Base-by-base conservation (phyloP, 345 rosid species). In the Orychophragmus violaceus region DNA sequence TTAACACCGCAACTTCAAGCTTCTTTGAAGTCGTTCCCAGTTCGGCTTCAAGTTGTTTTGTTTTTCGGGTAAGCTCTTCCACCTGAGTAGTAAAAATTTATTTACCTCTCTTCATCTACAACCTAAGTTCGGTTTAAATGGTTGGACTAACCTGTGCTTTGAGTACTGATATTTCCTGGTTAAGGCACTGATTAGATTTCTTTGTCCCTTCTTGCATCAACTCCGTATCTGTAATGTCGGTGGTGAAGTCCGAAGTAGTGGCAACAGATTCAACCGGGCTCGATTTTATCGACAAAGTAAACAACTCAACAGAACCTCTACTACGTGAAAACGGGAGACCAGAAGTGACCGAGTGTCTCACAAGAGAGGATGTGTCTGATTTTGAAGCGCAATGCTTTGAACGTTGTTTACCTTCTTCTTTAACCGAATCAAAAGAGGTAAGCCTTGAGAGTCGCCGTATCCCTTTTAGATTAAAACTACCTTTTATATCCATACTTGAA, bases 61-160 rank as follows among this genome's bases (percentile, higher is more conserved):
- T 55, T 71, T 82, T 80, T 14, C 36, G 63, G 25, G 83, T 82
- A 54, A 88, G 88, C 33, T 84, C 83, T 74, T 88, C 90, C 64
- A 86, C 91, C 91, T 86, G 66, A 21, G 72, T 13, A 37, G 29
- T 57, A 12, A 30, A 25, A 37, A 1, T 1, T 25, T 14, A n/a
- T 30, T 54, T 33, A 37, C n/a, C 6, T 18, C 8, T 46, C 52
- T 50, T 29, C 24, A 27, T 12, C 1, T 1, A 25, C 50, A 68
- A 48, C 14, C 16, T 33, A 51, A 12, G 14, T 50, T 52, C 14
- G 45, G 18, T 28, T 59, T 14, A 22, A 13, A 9, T 30, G 24
- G 30, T 46, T 44, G 50, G 32, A 60, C 69, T 78, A 64, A 86
- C 95, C 89, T 84, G 88, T 64, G 86, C 76, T 70, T 78, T 86